These are phyloP conservation scores for Iberis pinnata DNA, from an alignment of 345 rosid species.

Conservation along the genomic window DNA sequence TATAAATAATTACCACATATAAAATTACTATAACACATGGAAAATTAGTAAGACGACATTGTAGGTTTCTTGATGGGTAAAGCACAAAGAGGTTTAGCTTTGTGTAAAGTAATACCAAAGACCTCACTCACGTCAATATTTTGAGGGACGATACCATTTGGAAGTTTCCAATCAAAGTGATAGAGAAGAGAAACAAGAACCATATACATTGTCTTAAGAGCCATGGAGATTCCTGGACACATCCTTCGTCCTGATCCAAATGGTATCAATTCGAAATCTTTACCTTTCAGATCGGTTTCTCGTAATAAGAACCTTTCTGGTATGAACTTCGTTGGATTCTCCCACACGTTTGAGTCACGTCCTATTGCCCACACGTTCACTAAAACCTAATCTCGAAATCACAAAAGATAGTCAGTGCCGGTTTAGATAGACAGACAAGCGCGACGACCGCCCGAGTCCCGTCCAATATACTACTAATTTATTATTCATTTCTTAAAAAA, in stretches of 20 bases:
- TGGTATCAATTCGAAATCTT: constrained; percentile 25
- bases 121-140: constrained; percentile 40
- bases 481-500: too few relatives aligned
- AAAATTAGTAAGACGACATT: too few relatives aligned
- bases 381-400: too few relatives aligned
- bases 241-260: constrained; percentile 26
- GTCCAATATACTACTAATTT: too few relatives aligned
- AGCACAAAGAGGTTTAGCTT: constrained; percentile 24
- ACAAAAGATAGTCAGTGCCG: too few relatives aligned
- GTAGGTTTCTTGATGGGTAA: constrained; percentile 21
- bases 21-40: too few relatives aligned
- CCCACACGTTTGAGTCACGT: constrained; percentile 33
- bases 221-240: constrained; percentile 36
- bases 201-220: constrained; percentile 33
- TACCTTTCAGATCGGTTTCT: constrained; percentile 27
- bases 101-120: constrained; percentile 30
- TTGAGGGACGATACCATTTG: constrained; percentile 23
- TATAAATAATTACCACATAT: too few relatives aligned
- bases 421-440: too few relatives aligned
- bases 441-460: too few relatives aligned
- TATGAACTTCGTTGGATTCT: constrained; percentile 21
- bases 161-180: constrained; percentile 42
- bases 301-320: constrained; percentile 31
- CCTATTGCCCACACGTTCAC: constrained; percentile 38
- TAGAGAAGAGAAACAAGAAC: constrained; percentile 41